Conservation (phyloP, 139 green algal genomes). For the Picochlorum costavermella region DNA sequence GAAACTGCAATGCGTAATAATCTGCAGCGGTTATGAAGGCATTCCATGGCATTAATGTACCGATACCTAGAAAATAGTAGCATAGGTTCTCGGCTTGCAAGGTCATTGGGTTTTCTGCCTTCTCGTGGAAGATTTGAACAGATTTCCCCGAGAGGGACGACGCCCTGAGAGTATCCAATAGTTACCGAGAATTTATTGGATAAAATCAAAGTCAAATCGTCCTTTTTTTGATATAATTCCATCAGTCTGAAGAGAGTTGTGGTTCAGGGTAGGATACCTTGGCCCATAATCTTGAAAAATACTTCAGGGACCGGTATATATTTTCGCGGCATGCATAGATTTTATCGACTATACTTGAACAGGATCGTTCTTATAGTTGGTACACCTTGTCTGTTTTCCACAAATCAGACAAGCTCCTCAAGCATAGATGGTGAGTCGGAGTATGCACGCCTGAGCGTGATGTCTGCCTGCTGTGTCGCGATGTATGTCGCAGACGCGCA, state of each 20-base stretch:
- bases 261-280: not conserved
- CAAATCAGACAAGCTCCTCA: constrained; percentile 16
- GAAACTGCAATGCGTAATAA: constrained; percentile 29
- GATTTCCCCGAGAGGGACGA: too few relatives aligned
- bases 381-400: constrained; percentile 14
- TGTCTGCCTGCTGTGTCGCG: constrained; percentile 6
- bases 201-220: too few relatives aligned
- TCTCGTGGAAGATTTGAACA: not conserved
- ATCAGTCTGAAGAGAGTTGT: too few relatives aligned
- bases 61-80: constrained; percentile 19
- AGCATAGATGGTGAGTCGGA: constrained; percentile 13
- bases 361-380: constrained; percentile 15
- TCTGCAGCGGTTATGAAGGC: constrained; percentile 61
- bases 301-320: not conserved
- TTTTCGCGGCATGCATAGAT: not conserved
- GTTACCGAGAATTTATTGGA: too few relatives aligned
- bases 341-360: constrained; percentile 7
- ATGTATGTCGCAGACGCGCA: constrained; percentile 6
- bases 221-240: too few relatives aligned
- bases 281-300: not conserved
- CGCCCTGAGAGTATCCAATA: too few relatives aligned
- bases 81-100: not conserved
- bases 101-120: not conserved
- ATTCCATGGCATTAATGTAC: constrained; percentile 65
- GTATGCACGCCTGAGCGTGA: constrained; percentile 9